These are phyloP conservation scores for Scheffersomyces insectosa DNA, from an alignment of 1,139 yeast species.

Conservation along the genomic window DNA sequence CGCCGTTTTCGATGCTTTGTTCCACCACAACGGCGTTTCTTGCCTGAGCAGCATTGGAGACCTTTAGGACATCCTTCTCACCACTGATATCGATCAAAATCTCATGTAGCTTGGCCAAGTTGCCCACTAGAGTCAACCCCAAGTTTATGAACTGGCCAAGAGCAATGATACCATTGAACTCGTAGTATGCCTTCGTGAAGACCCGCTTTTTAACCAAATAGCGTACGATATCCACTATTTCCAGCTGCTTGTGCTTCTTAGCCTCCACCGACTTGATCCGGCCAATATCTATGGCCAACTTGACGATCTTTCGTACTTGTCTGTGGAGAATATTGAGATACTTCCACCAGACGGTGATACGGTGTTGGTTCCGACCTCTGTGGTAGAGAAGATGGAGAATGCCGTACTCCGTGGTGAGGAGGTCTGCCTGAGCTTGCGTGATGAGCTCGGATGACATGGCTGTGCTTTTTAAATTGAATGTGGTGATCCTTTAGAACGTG, in stretches of 20 bases:
- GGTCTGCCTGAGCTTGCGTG: background rate
- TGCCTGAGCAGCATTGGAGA: slow-evolving; percentile 11
- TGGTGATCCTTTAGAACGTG: no score
- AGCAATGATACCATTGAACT: slow-evolving; percentile 67
- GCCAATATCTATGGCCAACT: slow-evolving; percentile 20
- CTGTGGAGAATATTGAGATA: slow-evolving; percentile 66
- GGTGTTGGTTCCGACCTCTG: slow-evolving; percentile 75
- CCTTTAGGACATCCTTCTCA: slow-evolving; percentile 4
- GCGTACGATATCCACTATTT: slow-evolving; percentile 25
- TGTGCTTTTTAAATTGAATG: no score
- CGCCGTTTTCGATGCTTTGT: slow-evolving; percentile 12
- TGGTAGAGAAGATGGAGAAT: slow-evolving; percentile 65
- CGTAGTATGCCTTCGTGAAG: slow-evolving; percentile 53
- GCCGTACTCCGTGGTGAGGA: slow-evolving; percentile 46
- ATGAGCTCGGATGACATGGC: background rate
- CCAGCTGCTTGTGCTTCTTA: slow-evolving; percentile 12
- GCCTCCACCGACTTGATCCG: slow-evolving; percentile 15
- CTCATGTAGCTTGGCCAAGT: slow-evolving; percentile 47
- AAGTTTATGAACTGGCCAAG: slow-evolving; percentile 77
- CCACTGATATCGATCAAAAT: slow-evolving; percentile 29
- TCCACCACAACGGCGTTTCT: slow-evolving; percentile 14
- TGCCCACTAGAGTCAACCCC: slow-evolving; percentile 70
- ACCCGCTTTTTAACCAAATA: slow-evolving; percentile 39
- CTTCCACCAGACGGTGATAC: slow-evolving; percentile 77
- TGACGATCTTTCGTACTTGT: slow-evolving; percentile 43